A percentile compares a stretch with the other conserved stretches of the same genome.
phyloP scores from a whole-genome alignment of 495 filamentous ascomycete species.

The Massariosphaeria phaeospora region DNA sequence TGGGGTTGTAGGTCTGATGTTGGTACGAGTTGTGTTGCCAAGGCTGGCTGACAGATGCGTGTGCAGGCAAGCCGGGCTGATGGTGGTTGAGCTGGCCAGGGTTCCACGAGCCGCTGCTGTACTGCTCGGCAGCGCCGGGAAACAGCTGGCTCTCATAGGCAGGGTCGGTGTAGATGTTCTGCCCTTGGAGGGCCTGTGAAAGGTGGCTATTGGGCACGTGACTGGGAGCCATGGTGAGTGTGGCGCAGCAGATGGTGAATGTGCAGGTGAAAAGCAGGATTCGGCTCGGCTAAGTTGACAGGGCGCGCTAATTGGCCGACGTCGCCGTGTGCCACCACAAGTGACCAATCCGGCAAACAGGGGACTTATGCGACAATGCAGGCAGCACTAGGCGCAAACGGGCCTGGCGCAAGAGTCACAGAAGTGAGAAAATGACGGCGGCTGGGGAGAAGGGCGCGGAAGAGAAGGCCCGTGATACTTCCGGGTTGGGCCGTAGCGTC shows the following conservation, averaged over 20 bases:
- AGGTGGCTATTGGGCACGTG: slow-evolving; percentile 29
- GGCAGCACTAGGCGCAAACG: slow-evolving; percentile 21
- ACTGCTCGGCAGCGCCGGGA: slow-evolving; percentile 4
- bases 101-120: slow-evolving; percentile 10
- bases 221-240: slow-evolving; percentile 26
- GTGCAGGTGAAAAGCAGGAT: not conserved
- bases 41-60: not conserved
- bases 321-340: not conserved
- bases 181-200: slow-evolving; percentile 20
- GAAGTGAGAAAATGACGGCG: slow-evolving; percentile 9
- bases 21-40: slow-evolving; percentile 19
- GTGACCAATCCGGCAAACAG: not conserved
- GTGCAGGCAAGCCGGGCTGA: not conserved
- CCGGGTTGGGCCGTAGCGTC: slow-evolving; percentile 13
- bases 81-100: slow-evolving; percentile 6
- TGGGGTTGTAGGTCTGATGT: slow-evolving; percentile 9
- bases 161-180: slow-evolving; percentile 27
- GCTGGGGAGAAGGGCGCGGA: not conserved
- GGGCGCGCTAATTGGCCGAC: slow-evolving; percentile 18
- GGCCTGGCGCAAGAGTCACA: slow-evolving; percentile 20
- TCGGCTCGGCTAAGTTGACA: too few relatives aligned
- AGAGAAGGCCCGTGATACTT: slow-evolving; percentile 23
- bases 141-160: slow-evolving; percentile 17
- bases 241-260: not conserved
- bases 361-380: slow-evolving; percentile 22